Evolutionary conservation across 768 basidiomycete species (phyloP).

Genomic region (Amyloporia xantha): DNA sequence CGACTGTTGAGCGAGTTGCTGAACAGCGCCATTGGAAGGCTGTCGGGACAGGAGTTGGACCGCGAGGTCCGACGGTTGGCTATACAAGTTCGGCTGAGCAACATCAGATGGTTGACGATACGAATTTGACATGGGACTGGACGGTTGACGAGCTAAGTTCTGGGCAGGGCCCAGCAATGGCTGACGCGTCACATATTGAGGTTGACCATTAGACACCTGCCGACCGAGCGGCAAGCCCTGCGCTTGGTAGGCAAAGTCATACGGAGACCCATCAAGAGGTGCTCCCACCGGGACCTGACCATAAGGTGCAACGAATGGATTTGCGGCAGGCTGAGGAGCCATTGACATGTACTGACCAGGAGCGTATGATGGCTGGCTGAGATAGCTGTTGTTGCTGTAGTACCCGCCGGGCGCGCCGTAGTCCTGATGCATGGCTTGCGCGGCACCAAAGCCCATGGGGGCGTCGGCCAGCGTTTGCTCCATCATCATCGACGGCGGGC

Average conservation of each 20-base stretch:
- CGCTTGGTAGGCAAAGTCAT: slow-evolving; percentile 24
- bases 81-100: neutral
- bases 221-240: slow-evolving; percentile 20
- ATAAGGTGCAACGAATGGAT: slow-evolving; percentile 34
- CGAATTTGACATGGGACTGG: neutral
- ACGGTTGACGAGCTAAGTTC: neutral
- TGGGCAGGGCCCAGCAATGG: slow-evolving; percentile 9
- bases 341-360: slow-evolving; percentile 28
- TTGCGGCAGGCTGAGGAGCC: slow-evolving; percentile 24
- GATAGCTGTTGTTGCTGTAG: too few species aligned
- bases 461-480: slow-evolving; percentile 33
- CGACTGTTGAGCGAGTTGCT: slow-evolving; percentile 16
- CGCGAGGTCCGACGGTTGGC: slow-evolving; percentile 1
- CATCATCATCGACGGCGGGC: slow-evolving; percentile 60
- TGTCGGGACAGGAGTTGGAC: slow-evolving; percentile 12
- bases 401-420: slow-evolving; percentile 7
- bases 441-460: slow-evolving; percentile 5
- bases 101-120: too few species aligned
- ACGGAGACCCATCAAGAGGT: slow-evolving; percentile 22
- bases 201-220: slow-evolving; percentile 7
- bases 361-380: slow-evolving; percentile 28
- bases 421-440: neutral
- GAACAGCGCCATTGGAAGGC: slow-evolving; percentile 5
- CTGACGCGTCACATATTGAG: slow-evolving; percentile 8
- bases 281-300: slow-evolving; percentile 32